Evolutionary conservation across 1,284 basidiomycete genomes (phyloP).

Genomic region (Ustilago vetiveriae): DNA sequence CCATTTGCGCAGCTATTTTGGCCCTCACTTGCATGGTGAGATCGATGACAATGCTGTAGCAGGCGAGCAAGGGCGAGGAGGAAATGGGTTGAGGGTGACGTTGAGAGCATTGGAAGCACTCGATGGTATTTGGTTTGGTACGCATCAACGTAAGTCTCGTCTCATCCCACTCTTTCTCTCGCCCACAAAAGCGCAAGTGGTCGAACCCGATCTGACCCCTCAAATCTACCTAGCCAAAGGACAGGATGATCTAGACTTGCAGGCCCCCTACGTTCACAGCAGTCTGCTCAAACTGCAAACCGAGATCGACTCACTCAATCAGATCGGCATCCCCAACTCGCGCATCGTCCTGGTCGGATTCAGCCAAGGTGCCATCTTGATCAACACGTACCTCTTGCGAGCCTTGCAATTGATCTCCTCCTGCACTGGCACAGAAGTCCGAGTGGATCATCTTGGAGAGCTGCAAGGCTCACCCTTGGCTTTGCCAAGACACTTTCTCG

Average conservation of each 20-base stretch:
- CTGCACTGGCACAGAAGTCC: too few relatives aligned
- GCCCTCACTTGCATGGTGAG: conserved; percentile 3
- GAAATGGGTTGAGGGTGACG: too few relatives aligned
- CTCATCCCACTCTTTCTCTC: too few relatives aligned
- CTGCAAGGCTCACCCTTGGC: neutral
- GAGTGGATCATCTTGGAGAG: too few relatives aligned
- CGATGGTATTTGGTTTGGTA: conserved; percentile 20
- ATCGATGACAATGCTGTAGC: conserved; percentile 6
- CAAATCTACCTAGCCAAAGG: conserved; percentile 2
- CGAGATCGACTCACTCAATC: conserved; percentile 18
- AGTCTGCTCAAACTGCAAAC: conserved; percentile 9
- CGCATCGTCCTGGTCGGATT: conserved; percentile 17
- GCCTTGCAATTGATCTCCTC: conserved; percentile 5
- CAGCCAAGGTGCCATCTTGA: conserved; percentile 28
- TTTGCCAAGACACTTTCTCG: too few relatives aligned
- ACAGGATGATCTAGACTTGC: conserved; percentile 10
- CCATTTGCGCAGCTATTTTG: conserved; percentile 14
- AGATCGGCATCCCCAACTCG: conserved; percentile 7
- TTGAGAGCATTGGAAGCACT: conserved; percentile 14
- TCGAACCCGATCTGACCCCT: too few relatives aligned
- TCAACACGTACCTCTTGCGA: conserved; percentile 12
- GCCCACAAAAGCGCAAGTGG: too few relatives aligned
- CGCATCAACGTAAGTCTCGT: conserved; percentile 13
- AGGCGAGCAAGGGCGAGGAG: too few relatives aligned
- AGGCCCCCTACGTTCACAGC: conserved; percentile 17